A percentile compares a stretch with the other conserved stretches of the same genome.
Conservation (phyloP, 2,329 filamentous ascomycete genomes). For the Zymoseptoria crescenta region DNA sequence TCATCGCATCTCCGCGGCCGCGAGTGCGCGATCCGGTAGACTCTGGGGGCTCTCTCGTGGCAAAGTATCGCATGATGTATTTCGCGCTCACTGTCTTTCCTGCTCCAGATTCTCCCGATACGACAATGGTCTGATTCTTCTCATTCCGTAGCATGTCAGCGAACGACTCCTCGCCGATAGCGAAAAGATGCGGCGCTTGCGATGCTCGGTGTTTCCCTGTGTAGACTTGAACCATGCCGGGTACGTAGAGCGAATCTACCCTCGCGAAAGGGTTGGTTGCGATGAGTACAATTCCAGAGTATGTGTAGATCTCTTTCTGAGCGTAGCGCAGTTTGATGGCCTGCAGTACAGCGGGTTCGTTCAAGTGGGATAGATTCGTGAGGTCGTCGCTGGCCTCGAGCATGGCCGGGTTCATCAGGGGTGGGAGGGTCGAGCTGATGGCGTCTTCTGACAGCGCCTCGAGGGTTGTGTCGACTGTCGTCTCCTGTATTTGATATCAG, state of each 20-base stretch:
- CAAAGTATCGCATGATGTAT: constrained; percentile 99
- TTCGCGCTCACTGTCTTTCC: constrained; percentile 99
- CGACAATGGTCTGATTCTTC: constrained; percentile 96
- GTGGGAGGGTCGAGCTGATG: constrained; percentile 71
- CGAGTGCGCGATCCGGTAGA: constrained; percentile 71
- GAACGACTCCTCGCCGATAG: constrained; percentile 97
- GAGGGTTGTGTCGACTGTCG: constrained; percentile 67
- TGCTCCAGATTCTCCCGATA: constrained; percentile 97
- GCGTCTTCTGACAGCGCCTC: constrained; percentile 69
- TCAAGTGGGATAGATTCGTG: constrained; percentile 93
- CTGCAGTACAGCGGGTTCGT: constrained; percentile 95
- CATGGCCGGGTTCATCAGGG: constrained; percentile 96
- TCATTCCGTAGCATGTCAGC: constrained; percentile 95
- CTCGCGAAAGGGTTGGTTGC: constrained; percentile 96
- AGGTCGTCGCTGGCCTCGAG: constrained; percentile 97
- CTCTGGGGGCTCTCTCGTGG: constrained; percentile 88
- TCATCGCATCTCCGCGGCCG: constrained; percentile 72
- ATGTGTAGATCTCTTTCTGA: constrained; percentile 99
- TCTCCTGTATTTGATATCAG: constrained; percentile 50
- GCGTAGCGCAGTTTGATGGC: constrained; percentile 94
- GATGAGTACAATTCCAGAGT: constrained; percentile 97
- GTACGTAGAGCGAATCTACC: constrained; percentile 95
- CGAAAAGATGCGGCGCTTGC: constrained; percentile 95
- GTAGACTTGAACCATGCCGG: constrained; percentile 99
- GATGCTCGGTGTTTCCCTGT: constrained; percentile 93